Conservation (phyloP, 2,329 filamentous ascomycete genomes). For the Aspergillus costaricaensis region DNA sequence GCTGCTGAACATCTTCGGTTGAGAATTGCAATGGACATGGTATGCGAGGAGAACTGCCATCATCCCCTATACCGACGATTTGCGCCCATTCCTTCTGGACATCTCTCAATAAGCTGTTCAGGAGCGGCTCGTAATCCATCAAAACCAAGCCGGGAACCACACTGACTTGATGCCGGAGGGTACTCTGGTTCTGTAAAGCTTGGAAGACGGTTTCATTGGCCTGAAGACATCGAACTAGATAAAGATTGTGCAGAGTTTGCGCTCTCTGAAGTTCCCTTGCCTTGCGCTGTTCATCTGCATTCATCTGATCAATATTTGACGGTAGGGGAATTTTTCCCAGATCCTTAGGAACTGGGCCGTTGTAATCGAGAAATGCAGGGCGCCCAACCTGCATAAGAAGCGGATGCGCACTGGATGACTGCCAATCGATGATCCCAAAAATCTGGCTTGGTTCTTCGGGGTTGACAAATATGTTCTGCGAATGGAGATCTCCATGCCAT, state of each 20-base stretch:
- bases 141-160: conserved; percentile 23
- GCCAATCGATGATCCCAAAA: conserved; percentile 30
- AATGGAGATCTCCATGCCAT: conserved; percentile 23
- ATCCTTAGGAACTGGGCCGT: conserved; percentile 22
- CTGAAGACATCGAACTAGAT: conserved; percentile 22
- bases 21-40: conserved; percentile 26
- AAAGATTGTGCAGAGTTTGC: conserved; percentile 29
- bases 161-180: conserved; percentile 26
- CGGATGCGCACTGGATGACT: conserved; percentile 20
- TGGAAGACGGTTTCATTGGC: conserved; percentile 20
- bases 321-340: conserved; percentile 19
- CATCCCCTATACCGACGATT: conserved; percentile 16
- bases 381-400: conserved; percentile 24
- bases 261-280: conserved; percentile 25
- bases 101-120: conserved; percentile 22
- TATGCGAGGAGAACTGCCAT: conserved; percentile 9
- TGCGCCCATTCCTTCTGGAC: conserved; percentile 23
- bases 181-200: conserved; percentile 22
- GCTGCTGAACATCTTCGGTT: conserved; percentile 18
- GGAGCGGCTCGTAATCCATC: conserved; percentile 27
- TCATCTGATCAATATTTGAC: conserved; percentile 23
- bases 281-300: conserved; percentile 22
- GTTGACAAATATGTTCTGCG: conserved; percentile 26
- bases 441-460: conserved; percentile 21
- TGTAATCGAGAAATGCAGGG: conserved; percentile 28